Evolutionary conservation across 2,329 filamentous ascomycete species (phyloP), one percentile per base, ranked within the genome.

Genomic region (Ceratocystis huliohia): DNA sequence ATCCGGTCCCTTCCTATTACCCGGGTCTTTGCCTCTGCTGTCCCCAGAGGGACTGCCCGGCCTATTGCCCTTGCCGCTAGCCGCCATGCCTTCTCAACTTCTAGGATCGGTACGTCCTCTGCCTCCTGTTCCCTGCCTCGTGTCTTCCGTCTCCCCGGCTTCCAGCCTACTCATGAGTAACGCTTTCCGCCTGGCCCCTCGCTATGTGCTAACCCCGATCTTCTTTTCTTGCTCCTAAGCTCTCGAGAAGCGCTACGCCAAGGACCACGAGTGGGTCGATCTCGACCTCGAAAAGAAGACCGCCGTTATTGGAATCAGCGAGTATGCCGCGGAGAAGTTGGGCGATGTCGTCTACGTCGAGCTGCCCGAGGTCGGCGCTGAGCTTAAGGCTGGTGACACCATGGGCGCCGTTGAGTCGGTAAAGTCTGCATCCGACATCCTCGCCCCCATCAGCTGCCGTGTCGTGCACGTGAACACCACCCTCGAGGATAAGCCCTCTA

Each of bases 261-360:
- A 92, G 76, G 93, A 96, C 75, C 94, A 99, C 81, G 94, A 99
- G 81, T 99, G 94, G 94, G 86, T 99, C 75, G 91, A 96, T 77
- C 80, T 96, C 68, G 87, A 86, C 66, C 85, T 84, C 64, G 89
- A 95, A 78, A 86, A 88, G 75, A 93, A 89, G 77, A 88, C 87
- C 63, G 92, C 89, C 80, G 84, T 82, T 64, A 80, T 87, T 71
- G 94, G 94, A 69, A 96, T 99, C 76, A 94, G 91, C 66, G 82
- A 87, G 72, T 97, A 96, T 81, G 94, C 94, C 22, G 89, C 94
- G 71, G 84, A 95, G 73, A 87, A 90, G 71, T 88, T 99, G 69
- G 94, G 94, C 71, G 94, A 99, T 75, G 92, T 97, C 68, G 93
- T 99, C 74, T 99, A 89, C 80, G 91, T 97, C 73, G 94, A 99